Evolutionary conservation across 305 asterid genomes (phyloP).

Genomic region (Withania somnifera): DNA sequence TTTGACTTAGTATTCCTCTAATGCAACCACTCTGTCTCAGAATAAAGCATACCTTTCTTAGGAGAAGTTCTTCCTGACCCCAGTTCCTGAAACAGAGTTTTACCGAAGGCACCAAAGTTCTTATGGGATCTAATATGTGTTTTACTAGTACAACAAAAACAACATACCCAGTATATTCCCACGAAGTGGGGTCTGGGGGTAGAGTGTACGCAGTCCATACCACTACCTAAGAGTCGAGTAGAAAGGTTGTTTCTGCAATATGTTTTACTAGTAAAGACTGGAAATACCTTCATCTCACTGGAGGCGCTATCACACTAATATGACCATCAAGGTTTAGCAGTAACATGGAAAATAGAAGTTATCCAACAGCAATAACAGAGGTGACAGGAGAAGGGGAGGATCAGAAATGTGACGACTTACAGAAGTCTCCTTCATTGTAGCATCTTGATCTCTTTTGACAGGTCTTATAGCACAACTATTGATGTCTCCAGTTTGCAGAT

Average conservation of each 20-base stretch:
- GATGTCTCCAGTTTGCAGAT: conserved; percentile 27
- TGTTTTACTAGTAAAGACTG: background rate
- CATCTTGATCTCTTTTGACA: conserved; percentile 13
- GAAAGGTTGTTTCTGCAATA: too few species aligned
- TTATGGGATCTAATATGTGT: background rate
- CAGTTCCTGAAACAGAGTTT: background rate
- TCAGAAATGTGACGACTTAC: conserved; percentile 21
- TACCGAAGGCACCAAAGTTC: background rate
- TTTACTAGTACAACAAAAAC: background rate
- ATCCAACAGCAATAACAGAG: background rate
- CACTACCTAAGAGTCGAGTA: too few species aligned
- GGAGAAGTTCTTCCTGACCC: background rate
- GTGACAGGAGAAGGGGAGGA: background rate
- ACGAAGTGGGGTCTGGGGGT: too few species aligned
- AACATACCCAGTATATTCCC: too few species aligned
- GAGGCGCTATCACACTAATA: background rate
- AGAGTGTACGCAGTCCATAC: too few species aligned
- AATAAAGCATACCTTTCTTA: background rate
- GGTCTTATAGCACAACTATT: conserved; percentile 24
- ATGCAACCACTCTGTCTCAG: background rate
- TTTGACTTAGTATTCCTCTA: background rate
- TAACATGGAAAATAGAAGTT: background rate
- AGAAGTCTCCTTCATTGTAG: conserved; percentile 5
- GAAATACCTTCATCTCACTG: background rate
- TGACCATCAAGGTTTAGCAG: background rate